A percentile compares a stretch with the other conserved stretches of the same genome.
phyloP scores from a whole-genome alignment of 2,329 filamentous ascomycete genomes.

The Paramyrothecium roridum region DNA sequence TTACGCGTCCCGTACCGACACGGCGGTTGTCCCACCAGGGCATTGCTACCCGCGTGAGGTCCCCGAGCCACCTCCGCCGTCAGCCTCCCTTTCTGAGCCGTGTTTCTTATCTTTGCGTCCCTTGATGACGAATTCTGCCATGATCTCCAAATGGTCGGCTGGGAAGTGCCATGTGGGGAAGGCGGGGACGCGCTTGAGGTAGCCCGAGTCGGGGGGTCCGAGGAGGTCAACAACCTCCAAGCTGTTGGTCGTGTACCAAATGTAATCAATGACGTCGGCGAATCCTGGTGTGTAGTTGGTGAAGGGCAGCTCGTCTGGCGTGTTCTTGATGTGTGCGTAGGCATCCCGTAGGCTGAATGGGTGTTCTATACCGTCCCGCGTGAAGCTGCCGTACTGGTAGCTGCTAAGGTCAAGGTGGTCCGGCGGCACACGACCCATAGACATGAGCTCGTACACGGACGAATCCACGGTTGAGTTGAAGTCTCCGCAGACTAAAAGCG shows the following conservation, averaged over 20 bases:
- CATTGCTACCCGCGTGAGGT: constrained; percentile 22
- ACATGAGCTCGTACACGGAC: constrained; percentile 87
- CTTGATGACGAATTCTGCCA: constrained; percentile 88
- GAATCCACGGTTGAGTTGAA: constrained; percentile 90
- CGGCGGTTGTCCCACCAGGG: neutral
- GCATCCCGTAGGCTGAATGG: constrained; percentile 91
- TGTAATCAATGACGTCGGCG: constrained; percentile 88
- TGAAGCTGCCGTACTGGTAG: constrained; percentile 90
- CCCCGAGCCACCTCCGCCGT: constrained; percentile 47
- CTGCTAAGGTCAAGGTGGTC: constrained; percentile 77
- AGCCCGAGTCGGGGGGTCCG: constrained; percentile 80
- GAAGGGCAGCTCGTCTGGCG: constrained; percentile 81
- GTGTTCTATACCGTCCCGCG: constrained; percentile 86
- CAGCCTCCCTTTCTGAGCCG: constrained; percentile 59
- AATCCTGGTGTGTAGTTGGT: constrained; percentile 98
- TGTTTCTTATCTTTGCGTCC: constrained; percentile 77
- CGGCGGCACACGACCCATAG: constrained; percentile 72
- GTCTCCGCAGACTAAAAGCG: constrained; percentile 87
- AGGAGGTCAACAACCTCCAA: constrained; percentile 81
- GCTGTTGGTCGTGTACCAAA: constrained; percentile 94
- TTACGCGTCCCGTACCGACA: neutral
- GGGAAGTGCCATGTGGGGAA: constrained; percentile 96
- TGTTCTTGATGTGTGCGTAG: constrained; percentile 78
- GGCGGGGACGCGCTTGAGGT: constrained; percentile 81
- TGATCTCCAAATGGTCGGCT: constrained; percentile 85